Evolutionary conservation across 352 stramenopile species (phyloP).

Genomic region (Pythium folliculosum): DNA sequence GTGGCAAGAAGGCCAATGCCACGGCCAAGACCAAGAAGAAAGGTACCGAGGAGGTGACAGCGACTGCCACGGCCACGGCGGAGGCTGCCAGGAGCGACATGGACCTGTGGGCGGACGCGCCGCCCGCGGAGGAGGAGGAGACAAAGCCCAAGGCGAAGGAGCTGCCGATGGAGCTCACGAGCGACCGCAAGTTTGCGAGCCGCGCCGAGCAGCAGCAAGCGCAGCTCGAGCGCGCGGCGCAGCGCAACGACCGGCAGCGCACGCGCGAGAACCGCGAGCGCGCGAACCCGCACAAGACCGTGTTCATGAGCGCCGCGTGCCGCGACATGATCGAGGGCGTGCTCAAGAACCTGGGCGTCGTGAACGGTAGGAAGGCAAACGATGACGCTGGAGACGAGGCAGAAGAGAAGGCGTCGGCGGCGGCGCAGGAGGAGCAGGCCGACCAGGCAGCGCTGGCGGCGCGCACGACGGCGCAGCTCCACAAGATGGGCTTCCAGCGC

Average conservation of each 20-base stretch:
- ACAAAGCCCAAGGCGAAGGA: slow-evolving; percentile 18
- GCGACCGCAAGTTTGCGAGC: slow-evolving; percentile 78
- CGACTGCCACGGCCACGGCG: neutral
- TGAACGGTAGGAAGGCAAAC: neutral
- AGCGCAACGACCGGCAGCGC: slow-evolving; percentile 78
- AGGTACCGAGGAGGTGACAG: slow-evolving; percentile 14
- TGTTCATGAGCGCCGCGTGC: slow-evolving; percentile 91
- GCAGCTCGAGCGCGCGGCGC: slow-evolving; percentile 48
- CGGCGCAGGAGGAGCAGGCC: neutral
- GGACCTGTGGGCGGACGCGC: slow-evolving; percentile 46
- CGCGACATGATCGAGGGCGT: slow-evolving; percentile 88
- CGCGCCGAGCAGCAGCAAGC: slow-evolving; percentile 68
- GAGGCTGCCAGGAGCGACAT: slow-evolving; percentile 20
- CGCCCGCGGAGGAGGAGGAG: slow-evolving; percentile 19
- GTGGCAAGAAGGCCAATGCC: slow-evolving; percentile 1
- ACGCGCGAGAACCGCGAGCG: slow-evolving; percentile 91
- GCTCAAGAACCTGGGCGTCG: slow-evolving; percentile 42
- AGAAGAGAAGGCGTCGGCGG: slow-evolving; percentile 3
- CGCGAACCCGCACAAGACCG: slow-evolving; percentile 86
- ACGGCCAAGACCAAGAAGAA: slow-evolving; percentile 26
- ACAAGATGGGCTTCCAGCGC: slow-evolving; percentile 55
- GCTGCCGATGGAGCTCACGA: slow-evolving; percentile 44
- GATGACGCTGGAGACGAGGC: neutral
- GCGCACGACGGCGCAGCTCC: slow-evolving; percentile 36
- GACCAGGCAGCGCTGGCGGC: slow-evolving; percentile 32